Conservation (phyloP, 306 rosid genomes). For the Herpetospermum pedunculosum region DNA sequence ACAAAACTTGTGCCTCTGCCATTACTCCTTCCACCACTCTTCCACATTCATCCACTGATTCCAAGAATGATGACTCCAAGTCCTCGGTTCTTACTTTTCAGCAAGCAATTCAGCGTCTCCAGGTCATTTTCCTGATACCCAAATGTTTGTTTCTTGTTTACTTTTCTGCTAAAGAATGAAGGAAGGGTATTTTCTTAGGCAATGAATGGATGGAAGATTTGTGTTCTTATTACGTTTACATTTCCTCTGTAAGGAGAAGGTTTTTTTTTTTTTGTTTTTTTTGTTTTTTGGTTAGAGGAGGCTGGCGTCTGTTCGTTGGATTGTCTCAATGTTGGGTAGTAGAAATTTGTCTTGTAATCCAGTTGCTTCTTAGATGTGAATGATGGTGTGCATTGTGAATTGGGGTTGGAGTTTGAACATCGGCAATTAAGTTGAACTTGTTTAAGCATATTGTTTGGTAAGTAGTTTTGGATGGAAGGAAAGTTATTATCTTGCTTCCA, state of each 20-base stretch:
- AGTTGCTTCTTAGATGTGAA: not conserved
- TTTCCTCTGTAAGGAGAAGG: not conserved
- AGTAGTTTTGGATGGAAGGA: not conserved
- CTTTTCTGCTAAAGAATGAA: not conserved
- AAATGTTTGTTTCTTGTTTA: not conserved
- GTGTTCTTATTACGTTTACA: not conserved
- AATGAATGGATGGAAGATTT: not conserved
- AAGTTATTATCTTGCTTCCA: not conserved
- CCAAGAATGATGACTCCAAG: constrained; percentile 15
- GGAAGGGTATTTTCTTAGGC: not conserved
- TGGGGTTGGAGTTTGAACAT: not conserved
- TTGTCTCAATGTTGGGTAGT: not conserved
- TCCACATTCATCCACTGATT: constrained; percentile 20
- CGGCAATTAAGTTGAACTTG: too few species aligned
- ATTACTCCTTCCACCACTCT: constrained; percentile 25
- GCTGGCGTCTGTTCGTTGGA: not conserved
- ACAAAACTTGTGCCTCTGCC: constrained; percentile 29
- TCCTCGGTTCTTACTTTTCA: constrained; percentile 57
- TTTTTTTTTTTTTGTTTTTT: too few species aligned
- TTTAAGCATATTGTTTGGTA: too few species aligned
- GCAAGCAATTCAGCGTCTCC: constrained; percentile 95
- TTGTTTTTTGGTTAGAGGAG: not conserved
- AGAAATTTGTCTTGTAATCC: not conserved
- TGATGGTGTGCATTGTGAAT: not conserved
- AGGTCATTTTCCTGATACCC: constrained; percentile 32